Conservation (phyloP, 108 stramenopile genomes). For the Nitzschia palea region DNA sequence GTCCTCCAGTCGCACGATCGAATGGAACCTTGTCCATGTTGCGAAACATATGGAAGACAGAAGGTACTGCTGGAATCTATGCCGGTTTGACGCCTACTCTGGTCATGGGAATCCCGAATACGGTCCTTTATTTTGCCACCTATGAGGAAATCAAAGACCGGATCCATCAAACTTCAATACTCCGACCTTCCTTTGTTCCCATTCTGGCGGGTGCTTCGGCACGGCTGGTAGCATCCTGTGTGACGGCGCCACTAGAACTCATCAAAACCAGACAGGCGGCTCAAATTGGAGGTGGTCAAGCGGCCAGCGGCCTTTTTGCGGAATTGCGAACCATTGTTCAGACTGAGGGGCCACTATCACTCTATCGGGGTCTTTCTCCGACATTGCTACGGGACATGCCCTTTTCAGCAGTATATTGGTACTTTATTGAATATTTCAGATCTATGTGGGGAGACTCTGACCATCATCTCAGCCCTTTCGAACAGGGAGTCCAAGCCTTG, state of each 20-base stretch:
- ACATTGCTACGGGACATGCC: conserved; percentile 94
- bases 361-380: conserved; percentile 83
- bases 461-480: conserved; percentile 14
- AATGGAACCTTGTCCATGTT: conserved; percentile 47
- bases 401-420: conserved; percentile 92
- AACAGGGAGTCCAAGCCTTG: conserved; percentile 58
- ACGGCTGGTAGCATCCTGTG: conserved; percentile 70
- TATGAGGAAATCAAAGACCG: conserved; percentile 77
- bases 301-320: conserved; percentile 34
- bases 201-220: conserved; percentile 77
- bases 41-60: conserved; percentile 48
- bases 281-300: conserved; percentile 10
- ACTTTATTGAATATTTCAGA: conserved; percentile 64
- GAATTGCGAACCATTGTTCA: conserved; percentile 57
- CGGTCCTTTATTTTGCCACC: conserved; percentile 85
- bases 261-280: conserved; percentile 72
- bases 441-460: conserved; percentile 25
- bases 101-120: conserved; percentile 87
- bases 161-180: background rate
- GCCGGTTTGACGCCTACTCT: conserved; percentile 82
- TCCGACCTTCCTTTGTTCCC: conserved; percentile 40
- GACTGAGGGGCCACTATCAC: conserved; percentile 49
- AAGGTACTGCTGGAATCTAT: conserved; percentile 84
- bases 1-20: background rate
- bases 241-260: conserved; percentile 93